phyloP scores from a whole-genome alignment of 1,284 basidiomycete genomes.

The Cyathus pygmaeus region DNA sequence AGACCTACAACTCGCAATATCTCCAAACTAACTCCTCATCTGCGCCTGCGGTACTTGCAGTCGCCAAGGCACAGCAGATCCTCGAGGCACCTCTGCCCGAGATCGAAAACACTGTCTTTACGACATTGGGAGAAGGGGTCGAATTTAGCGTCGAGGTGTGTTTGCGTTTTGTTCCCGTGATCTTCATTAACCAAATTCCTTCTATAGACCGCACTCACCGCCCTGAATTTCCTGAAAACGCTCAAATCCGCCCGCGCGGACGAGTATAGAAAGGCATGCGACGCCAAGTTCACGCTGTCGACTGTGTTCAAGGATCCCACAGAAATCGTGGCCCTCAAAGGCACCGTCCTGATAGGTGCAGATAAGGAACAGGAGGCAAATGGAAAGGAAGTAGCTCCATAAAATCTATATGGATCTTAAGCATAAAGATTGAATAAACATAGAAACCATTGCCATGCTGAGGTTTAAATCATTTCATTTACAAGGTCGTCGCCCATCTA shows the following conservation, averaged over 20 bases:
- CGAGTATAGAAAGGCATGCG: constrained; percentile 67
- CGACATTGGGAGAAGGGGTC: constrained; percentile 55
- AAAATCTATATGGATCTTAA: too few species aligned
- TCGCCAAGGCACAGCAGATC: constrained; percentile 61
- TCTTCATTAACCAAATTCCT: neutral
- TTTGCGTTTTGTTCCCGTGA: constrained; percentile 7
- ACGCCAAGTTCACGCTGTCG: constrained; percentile 65
- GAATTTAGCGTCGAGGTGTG: constrained; percentile 63
- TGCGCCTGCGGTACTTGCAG: constrained; percentile 65
- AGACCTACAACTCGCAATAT: constrained; percentile 79
- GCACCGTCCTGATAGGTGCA: constrained; percentile 21
- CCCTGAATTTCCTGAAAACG: constrained; percentile 56
- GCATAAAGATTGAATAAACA: too few species aligned
- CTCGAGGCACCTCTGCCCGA: constrained; percentile 63
- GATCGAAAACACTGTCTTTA: constrained; percentile 69
- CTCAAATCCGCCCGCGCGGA: constrained; percentile 63
- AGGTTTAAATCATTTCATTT: too few species aligned
- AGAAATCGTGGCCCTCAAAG: constrained; percentile 51
- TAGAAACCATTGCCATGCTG: too few species aligned
- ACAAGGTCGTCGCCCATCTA: too few species aligned
- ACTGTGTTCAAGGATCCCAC: constrained; percentile 68
- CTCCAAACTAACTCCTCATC: constrained; percentile 69
- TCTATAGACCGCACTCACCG: constrained; percentile 57
- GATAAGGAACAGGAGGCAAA: neutral
- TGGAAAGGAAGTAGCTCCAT: too few species aligned